A percentile compares a stretch with the other conserved stretches of the same genome.
Conservation (phyloP, 768 basidiomycete genomes). For the Favolaschia claudopus region DNA sequence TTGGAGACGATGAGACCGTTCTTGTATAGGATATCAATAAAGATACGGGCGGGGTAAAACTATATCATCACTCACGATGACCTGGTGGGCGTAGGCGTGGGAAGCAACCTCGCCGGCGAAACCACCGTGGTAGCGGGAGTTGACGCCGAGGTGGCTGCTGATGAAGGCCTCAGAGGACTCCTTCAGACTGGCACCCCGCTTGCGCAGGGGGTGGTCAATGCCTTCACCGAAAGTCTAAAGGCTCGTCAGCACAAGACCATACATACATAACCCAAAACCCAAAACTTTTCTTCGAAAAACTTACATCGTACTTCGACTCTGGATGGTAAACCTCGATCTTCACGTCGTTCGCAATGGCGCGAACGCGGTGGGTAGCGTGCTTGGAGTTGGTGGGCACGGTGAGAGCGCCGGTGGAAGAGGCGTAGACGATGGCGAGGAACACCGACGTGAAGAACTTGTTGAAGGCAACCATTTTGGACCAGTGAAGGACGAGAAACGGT, state of each 20-base stretch:
- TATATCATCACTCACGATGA: constrained; percentile 31
- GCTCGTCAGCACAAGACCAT: neutral
- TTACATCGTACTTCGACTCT: constrained; percentile 43
- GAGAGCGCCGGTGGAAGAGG: constrained; percentile 34
- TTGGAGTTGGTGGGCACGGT: constrained; percentile 38
- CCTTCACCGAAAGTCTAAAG: constrained; percentile 38
- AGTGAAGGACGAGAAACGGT: constrained; percentile 17
- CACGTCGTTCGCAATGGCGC: constrained; percentile 37
- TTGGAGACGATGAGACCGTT: constrained; percentile 40
- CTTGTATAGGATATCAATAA: constrained; percentile 11
- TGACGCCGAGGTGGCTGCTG: constrained; percentile 32
- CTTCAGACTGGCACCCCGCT: constrained; percentile 32
- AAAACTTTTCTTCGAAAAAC: neutral
- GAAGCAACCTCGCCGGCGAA: constrained; percentile 28
- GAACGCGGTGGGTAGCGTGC: constrained; percentile 41
- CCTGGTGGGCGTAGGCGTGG: constrained; percentile 42
- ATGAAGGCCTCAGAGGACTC: constrained; percentile 41
- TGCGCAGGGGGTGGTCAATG: constrained; percentile 31
- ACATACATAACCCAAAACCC: too few relatives aligned
- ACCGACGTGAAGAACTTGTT: constrained; percentile 41
- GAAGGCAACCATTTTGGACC: constrained; percentile 32
- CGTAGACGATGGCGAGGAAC: constrained; percentile 37
- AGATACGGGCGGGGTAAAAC: neutral
- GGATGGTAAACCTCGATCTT: constrained; percentile 47
- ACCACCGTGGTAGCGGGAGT: constrained; percentile 31